These are phyloP conservation scores for Apiotrichum domesticum DNA, from an alignment of 1,284 basidiomycete species.

Conservation along the genomic window DNA sequence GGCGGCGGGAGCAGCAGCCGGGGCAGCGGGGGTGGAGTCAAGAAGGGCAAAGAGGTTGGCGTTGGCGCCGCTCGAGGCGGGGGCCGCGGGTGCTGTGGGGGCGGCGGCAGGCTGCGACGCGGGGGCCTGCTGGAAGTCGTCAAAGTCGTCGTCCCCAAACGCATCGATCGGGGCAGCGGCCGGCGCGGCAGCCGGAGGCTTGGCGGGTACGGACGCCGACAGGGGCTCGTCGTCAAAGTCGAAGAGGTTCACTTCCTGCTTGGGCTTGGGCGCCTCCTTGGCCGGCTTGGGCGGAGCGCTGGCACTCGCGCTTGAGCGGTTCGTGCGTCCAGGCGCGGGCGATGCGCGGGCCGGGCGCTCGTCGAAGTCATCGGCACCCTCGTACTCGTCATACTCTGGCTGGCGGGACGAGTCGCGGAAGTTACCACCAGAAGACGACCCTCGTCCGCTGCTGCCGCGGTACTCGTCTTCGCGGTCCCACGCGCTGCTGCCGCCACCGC, in stretches of 20 bases:
- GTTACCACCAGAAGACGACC: not conserved
- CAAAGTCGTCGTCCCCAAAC: constrained; percentile 65
- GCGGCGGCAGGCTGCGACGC: constrained; percentile 49
- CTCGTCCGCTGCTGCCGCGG: constrained; percentile 2
- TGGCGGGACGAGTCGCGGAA: constrained; percentile 10
- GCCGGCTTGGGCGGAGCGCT: constrained; percentile 40
- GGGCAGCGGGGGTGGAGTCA: constrained; percentile 17
- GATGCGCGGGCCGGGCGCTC: constrained; percentile 38
- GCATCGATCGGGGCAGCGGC: constrained; percentile 22
- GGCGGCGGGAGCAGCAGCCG: constrained; percentile 22
- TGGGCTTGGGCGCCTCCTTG: constrained; percentile 41
- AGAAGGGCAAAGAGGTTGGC: constrained; percentile 53
- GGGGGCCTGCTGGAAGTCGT: constrained; percentile 78
- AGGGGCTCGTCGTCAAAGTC: constrained; percentile 64
- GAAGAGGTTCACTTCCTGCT: constrained; percentile 61
- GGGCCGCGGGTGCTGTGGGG: constrained; percentile 19
- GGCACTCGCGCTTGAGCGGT: not conserved
- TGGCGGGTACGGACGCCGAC: constrained; percentile 28
- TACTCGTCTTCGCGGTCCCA: constrained; percentile 25
- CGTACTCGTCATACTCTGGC: constrained; percentile 70
- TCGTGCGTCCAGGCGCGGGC: constrained; percentile 1
- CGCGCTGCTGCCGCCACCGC: constrained; percentile 47
- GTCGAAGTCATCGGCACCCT: constrained; percentile 90
- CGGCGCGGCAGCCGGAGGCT: constrained; percentile 15
- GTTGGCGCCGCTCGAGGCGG: constrained; percentile 25